Evolutionary conservation across 441 rosid genomes (phyloP), one percentile per base, ranked within the genome.

Genomic region (Daphne laureola): DNA sequence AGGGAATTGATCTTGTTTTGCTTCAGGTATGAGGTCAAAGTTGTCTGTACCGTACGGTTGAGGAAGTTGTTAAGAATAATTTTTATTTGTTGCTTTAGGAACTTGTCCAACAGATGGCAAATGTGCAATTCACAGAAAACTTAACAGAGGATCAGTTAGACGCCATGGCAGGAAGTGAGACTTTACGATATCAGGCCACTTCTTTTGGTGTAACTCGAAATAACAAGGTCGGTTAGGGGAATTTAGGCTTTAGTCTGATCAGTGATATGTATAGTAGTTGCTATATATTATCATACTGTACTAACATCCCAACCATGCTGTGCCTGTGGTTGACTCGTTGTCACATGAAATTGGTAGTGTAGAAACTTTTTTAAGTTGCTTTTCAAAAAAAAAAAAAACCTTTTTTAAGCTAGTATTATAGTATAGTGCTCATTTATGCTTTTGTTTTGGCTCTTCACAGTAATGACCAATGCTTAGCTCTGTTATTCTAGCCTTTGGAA

Each of bases 161-260:
- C 78, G 87, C 99, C 64, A 95, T 91, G 99, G 98, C 99, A 27
- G 99, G 98, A 59, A 83, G 99, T 74, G 99, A 95, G 72, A 91
- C 97, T 47, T 94, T 95, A 42, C 93, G 98, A 36, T 89, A 81
- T 72, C 98, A 88, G 70, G 98, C 95, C 53, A 91, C 99, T 57
- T 91, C 98, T n/a, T 88, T 84, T 80, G 97, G 97, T 62, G 72
- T 82, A 68, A 73, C 99, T 46, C 78, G 96, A 58, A 95, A 88
- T 68, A 95, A 95, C 76, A 95, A 91, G 99, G 99, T 91, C 50
- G 58, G 38, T 9, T 31, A 31, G 11, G 11, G 15, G 48, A 44
- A 17, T 3, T 44, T 44, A 13, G 18, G 13, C 7, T 44, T 12
- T 44, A 44, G 18, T 17, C 38, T 9, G 11, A 31, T 31, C 11